Conservation (phyloP, 2,329 filamentous ascomycete genomes). For the Rachicladosporium sp. region DNA sequence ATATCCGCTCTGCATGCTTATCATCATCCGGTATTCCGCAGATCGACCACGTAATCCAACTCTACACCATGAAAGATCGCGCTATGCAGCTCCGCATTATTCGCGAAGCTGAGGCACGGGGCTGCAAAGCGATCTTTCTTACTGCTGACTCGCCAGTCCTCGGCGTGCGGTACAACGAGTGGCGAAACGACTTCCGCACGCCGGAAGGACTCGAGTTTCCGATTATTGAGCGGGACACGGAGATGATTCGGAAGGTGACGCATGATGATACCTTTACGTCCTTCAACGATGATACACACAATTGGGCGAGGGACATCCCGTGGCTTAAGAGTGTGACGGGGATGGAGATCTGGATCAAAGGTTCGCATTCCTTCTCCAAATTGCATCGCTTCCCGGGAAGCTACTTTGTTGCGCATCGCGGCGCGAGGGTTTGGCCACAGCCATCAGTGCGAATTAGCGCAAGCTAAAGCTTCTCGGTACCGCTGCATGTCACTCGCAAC, state of each 20-base stretch:
- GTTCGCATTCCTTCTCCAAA: no score
- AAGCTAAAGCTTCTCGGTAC: slow-evolving; percentile 23
- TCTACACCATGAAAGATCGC: slow-evolving; percentile 41
- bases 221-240: slow-evolving; percentile 14
- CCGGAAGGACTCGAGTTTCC: slow-evolving; percentile 19
- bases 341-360: slow-evolving; percentile 39
- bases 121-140: slow-evolving; percentile 43
- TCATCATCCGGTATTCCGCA: slow-evolving; percentile 13
- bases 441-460: slow-evolving; percentile 23
- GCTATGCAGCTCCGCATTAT: slow-evolving; percentile 31
- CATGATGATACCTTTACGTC: slow-evolving; percentile 19
- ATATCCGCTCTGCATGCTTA: slow-evolving; percentile 30
- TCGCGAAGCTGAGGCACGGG: slow-evolving; percentile 20
- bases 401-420: no score
- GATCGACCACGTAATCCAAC: slow-evolving; percentile 41
- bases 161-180: slow-evolving; percentile 42
- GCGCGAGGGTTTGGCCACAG: slow-evolving; percentile 6
- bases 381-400: no score
- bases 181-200: slow-evolving; percentile 37
- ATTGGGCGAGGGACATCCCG: slow-evolving; percentile 28
- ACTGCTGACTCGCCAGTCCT: slow-evolving; percentile 44
- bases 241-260: slow-evolving; percentile 14
- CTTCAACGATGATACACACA: slow-evolving; percentile 20
- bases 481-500: slow-evolving; percentile 22
- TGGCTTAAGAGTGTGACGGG: slow-evolving; percentile 38